Conservation (phyloP, 2,329 filamentous ascomycete species). For the Fusarium haematococcum region DNA sequence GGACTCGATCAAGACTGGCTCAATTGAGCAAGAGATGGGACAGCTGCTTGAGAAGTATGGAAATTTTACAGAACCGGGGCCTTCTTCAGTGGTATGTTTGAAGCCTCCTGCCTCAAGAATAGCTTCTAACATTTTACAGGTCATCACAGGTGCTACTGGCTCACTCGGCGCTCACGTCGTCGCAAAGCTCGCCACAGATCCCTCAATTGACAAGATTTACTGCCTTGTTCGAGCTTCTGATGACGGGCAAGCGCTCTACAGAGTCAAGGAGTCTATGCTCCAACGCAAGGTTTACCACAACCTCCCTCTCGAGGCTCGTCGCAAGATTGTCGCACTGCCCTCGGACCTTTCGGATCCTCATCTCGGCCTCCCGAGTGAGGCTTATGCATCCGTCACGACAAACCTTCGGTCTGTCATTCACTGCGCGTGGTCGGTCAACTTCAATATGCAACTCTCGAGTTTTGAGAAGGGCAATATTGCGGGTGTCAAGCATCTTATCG, state of each 20-base stretch:
- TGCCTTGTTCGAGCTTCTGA: slow-evolving; percentile 22
- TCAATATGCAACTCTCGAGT: slow-evolving; percentile 63
- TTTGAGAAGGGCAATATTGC: slow-evolving; percentile 62
- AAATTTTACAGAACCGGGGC: background rate
- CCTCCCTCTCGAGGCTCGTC: slow-evolving; percentile 32
- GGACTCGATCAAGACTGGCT: background rate
- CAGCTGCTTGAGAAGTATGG: slow-evolving; percentile 38
- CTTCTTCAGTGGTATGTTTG: background rate
- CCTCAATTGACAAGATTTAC: slow-evolving; percentile 65
- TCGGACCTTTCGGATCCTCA: slow-evolving; percentile 19
- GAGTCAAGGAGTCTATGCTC: background rate
- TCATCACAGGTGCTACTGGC: slow-evolving; percentile 70
- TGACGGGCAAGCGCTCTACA: slow-evolving; percentile 6
- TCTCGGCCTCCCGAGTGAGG: background rate
- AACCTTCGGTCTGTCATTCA: slow-evolving; percentile 60
- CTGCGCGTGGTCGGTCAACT: slow-evolving; percentile 67
- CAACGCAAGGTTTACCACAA: background rate
- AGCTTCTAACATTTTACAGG: background rate
- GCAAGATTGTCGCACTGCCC: slow-evolving; percentile 24
- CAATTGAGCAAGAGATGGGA: slow-evolving; percentile 46
- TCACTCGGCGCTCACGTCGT: slow-evolving; percentile 69
- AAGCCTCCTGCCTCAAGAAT: background rate
- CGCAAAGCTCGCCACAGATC: slow-evolving; percentile 66
- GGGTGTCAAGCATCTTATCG: slow-evolving; percentile 58
- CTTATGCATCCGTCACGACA: slow-evolving; percentile 46